Base-by-base conservation (phyloP, 345 rosid genomes). In the Alliaria petiolata region DNA sequence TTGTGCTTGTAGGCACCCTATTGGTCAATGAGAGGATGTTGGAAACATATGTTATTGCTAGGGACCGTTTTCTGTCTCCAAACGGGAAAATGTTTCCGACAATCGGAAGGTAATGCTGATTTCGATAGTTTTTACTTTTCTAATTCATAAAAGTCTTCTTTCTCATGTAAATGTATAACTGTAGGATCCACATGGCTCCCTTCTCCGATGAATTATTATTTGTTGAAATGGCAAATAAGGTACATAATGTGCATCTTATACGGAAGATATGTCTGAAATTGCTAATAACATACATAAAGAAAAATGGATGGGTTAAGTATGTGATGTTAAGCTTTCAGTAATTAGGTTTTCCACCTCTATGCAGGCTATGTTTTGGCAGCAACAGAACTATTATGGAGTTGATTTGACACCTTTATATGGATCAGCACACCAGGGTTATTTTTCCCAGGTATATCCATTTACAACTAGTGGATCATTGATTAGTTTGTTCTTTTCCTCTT, bases 111-210 rank as follows among this genome's bases (percentile, higher is more conserved):
- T 93, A 79, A 76, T 63, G 70, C 7, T 16, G 35, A 53, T 47
- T 71, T 62, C 8, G 19, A 50, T 39, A 61, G 50, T 28, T n/a
- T n/a, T 7, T 26, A 28, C 62, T 45, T 38, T 19, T 30, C 25
- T 34, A 30, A 40, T 65, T 20, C 56, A 26, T 28, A 62, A 33
- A 14, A 9, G 28, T 36, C 52, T 69, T 39, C 28, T 49, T 65
- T 62, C 9, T 75, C 62, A 19, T 63, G 22, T 40, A 44, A 8
- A 8, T 58, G 69, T 62, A 26, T 64, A 61, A 46, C 71, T 85
- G 84, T 80, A 91, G 98, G 92, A 89, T 93, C 57, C 97, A 93
- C 76, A 89, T 91, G 97, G 96, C 97, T 63, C 98, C 97, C 80
- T 93, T 93, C 65, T 85, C 91, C 14, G 98, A 93, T 81, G 97